These are phyloP conservation scores for Phytopythium boreale DNA, from an alignment of 352 stramenopile genomes.

Conservation along the genomic window DNA sequence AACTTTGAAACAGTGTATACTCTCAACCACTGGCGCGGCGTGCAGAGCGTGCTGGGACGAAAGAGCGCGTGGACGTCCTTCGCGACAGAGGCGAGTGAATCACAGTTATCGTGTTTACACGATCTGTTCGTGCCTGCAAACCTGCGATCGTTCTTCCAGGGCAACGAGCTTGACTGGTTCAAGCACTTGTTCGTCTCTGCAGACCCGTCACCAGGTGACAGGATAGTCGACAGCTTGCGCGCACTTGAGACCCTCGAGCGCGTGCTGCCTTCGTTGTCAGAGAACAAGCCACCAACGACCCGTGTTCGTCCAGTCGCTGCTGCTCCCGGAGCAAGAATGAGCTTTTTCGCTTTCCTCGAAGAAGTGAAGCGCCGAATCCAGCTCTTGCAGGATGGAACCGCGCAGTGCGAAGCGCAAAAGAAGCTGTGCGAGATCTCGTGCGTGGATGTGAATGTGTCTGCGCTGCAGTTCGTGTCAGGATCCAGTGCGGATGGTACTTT, in stretches of 20 bases:
- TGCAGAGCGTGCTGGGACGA: slow-evolving; percentile 20
- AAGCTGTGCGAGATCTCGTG: slow-evolving; percentile 10
- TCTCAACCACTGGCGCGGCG: slow-evolving; percentile 41
- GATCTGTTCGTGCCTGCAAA: slow-evolving; percentile 12
- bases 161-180: slow-evolving; percentile 33
- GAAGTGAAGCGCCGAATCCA: slow-evolving; percentile 8
- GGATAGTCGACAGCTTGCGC: slow-evolving; percentile 11
- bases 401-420: neutral
- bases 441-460: slow-evolving; percentile 28
- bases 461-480: slow-evolving; percentile 25
- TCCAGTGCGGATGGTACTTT: slow-evolving; percentile 31
- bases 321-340: neutral
- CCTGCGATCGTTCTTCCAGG: slow-evolving; percentile 27
- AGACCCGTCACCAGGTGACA: neutral
- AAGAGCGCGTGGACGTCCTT: slow-evolving; percentile 19
- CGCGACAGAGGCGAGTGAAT: neutral
- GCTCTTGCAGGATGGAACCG: neutral
- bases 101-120: no score
- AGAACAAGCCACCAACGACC: neutral
- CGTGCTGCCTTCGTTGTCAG: slow-evolving; percentile 12
- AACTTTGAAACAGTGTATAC: slow-evolving; percentile 29
- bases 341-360: slow-evolving; percentile 13
- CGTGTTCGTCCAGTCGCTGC: neutral
- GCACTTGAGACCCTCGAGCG: slow-evolving; percentile 16
- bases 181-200: slow-evolving; percentile 23